Evolutionary conservation across 257 asterid species (phyloP), one percentile per base, ranked within the genome.

Genomic region (Ajuga chamaepitys): DNA sequence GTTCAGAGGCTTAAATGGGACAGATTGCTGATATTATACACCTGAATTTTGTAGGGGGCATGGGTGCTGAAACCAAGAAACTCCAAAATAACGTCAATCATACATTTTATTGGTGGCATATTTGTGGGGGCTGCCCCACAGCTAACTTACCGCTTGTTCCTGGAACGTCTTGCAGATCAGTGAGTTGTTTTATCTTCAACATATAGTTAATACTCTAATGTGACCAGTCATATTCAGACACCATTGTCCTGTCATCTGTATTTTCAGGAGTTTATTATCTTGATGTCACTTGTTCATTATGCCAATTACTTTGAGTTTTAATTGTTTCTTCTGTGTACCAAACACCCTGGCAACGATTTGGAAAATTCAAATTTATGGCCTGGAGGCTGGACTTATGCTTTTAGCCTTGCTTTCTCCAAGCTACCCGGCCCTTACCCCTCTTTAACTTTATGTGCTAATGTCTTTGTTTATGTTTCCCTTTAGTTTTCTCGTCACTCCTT

Each of bases 91-190:
- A 84, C 70, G 8, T 71, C 88, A 9, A 66, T 92, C 41, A 80
- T 85, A 67, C 98, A 89, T 81, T 92, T 92, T 77, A 61, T 92
- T 70, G 98, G 98, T 25, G 98, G 98, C 40, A 80, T 92, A 71
- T 92, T 92, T 71, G 98, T 89, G 45, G 97, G 98, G 70, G 98
- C 98, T 70, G 98, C 98, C 57, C 98, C 98, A 14, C 98, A 92
- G 80, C 86, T 92, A 57, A 82, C 96, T 53, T 92, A 92, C 66
- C 95, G 97, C 71, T 71, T 88, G 80, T 92, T 92, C 84, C 78
- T 92, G 72, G 97, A 92, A 78, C 86, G 90, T 17, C 98, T 92
- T 70, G 89, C 90, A 11, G 85, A 89, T 64, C 80, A 80, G 98
- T 92, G 68, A 74, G 88, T 80, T 14, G 9, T 42, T 64, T 47